Base-by-base conservation (phyloP, 345 rosid species). In the Capsella bursapastoris region DNA sequence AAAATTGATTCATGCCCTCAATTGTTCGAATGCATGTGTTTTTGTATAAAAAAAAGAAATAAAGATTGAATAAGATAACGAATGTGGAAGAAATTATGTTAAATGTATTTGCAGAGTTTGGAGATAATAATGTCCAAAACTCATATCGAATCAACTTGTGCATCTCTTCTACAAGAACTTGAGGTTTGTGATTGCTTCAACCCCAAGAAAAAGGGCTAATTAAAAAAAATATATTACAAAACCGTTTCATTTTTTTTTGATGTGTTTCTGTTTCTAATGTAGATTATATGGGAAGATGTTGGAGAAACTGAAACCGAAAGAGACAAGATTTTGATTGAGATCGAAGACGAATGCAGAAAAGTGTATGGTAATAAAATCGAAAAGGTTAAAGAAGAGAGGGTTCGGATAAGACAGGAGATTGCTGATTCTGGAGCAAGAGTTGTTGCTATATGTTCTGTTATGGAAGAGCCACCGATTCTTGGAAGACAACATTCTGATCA, bases 261-360 rank as follows among this genome's bases (percentile, higher is more conserved):
- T 57, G 16, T 32, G 11, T 8, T 55, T 71, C 14, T 41, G 52
- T 41, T 51, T 32, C 12, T 67, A 50, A 8, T 70, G 7, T 72
- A 94, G 98, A 84, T 86, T 62, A 83, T 92, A 47, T 95, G 99
- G 99, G 87, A 87, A 77, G 99, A 95, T 81, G 88, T 95, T 45
- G 99, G 98, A 49, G 97, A 90, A 83, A 68, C 85, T 4, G 85
- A 88, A 58, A 32, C 76, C n/a, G 97, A 90, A 8, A 84, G 90
- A 79, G 96, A 89, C 43, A 81, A 84, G 75, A 89, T 83, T 86
- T 79, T 95, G 74, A 83, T 84, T 18, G 97, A 95, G 73, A 88
- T 95, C 48, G 94, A 95, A 76, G 88, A 80, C 70, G 97, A 92
- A 80, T 92, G 99, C 61, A 85, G 80, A 43, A 77, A 88, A 78